phyloP scores from a whole-genome alignment of 176 grass and related monocot species.

The Alopecurus myosuroides region DNA sequence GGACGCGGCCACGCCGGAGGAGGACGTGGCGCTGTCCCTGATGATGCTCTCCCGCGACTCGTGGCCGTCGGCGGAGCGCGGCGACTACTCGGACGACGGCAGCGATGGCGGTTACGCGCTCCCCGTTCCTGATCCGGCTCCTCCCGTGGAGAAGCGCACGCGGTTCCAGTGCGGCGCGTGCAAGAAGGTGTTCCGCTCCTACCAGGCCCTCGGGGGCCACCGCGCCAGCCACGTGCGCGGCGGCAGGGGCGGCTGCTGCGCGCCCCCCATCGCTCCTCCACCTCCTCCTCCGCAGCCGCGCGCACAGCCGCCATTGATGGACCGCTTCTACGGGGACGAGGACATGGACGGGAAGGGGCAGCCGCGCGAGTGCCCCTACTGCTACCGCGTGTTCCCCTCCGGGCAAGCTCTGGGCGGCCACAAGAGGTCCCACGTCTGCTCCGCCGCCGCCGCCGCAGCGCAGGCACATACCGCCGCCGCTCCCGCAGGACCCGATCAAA shows the following conservation, averaged over 20 bases:
- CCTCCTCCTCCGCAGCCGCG: neutral
- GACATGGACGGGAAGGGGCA: conserved; percentile 20
- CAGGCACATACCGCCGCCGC: neutral
- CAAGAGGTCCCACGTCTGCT: conserved; percentile 54
- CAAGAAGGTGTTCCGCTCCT: conserved; percentile 69
- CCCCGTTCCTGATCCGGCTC: neutral
- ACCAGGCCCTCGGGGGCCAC: conserved; percentile 73
- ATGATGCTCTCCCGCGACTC: conserved; percentile 73
- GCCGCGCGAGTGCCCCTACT: conserved; percentile 53
- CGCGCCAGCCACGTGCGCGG: conserved; percentile 56
- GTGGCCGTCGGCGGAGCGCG: conserved; percentile 2
- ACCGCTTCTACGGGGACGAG: neutral
- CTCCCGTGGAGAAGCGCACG: conserved; percentile 25
- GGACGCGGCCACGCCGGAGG: conserved; percentile 35
- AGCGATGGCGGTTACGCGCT: conserved; percentile 27
- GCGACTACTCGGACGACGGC: conserved; percentile 16
- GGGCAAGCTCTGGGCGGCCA: conserved; percentile 78
- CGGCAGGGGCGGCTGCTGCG: conserved; percentile 32
- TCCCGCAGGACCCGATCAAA: neutral
- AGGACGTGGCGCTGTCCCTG: conserved; percentile 62
- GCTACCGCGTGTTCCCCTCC: conserved; percentile 59
- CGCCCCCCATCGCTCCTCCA: conserved; percentile 2
- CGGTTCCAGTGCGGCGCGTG: conserved; percentile 51
- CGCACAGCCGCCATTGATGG: conserved; percentile 30
- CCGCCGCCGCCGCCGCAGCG: conserved; percentile 18